These are phyloP conservation scores for Alternaria incomplexa DNA, from an alignment of 2,329 filamentous ascomycete genomes.

Conservation along the genomic window DNA sequence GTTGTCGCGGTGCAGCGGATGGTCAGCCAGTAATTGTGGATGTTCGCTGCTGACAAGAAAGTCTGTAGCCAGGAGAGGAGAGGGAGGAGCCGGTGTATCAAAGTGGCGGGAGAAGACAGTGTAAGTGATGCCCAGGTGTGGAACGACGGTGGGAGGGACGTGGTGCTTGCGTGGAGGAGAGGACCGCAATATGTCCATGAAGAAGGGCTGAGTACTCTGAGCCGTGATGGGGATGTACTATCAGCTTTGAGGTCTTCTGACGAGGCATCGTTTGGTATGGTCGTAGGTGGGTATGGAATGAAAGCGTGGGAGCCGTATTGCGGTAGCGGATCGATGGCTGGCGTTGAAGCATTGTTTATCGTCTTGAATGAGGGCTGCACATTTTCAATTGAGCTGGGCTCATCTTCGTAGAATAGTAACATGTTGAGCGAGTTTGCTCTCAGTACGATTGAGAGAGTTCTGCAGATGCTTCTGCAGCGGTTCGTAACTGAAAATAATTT, in stretches of 20 bases:
- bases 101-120: neutral
- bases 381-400: neutral
- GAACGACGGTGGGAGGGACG: neutral
- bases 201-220: neutral
- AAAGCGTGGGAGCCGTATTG: neutral
- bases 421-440: neutral
- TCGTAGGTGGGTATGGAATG: neutral
- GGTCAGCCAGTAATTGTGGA: constrained; percentile 57
- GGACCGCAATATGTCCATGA: neutral
- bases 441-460: neutral
- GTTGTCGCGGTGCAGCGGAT: constrained; percentile 55
- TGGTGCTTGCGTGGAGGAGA: neutral
- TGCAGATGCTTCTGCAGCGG: neutral
- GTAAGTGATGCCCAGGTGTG: neutral
- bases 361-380: neutral
- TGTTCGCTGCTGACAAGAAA: neutral
- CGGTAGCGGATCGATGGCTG: neutral
- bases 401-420: neutral
- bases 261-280: neutral
- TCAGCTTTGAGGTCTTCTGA: neutral
- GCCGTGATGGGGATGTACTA: neutral
- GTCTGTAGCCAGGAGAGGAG: neutral
- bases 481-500: neutral
- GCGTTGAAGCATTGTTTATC: neutral
- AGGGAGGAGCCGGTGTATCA: neutral